Conservation (phyloP, 2,329 filamentous ascomycete species). For the Cadophora luteo-olivacea region DNA sequence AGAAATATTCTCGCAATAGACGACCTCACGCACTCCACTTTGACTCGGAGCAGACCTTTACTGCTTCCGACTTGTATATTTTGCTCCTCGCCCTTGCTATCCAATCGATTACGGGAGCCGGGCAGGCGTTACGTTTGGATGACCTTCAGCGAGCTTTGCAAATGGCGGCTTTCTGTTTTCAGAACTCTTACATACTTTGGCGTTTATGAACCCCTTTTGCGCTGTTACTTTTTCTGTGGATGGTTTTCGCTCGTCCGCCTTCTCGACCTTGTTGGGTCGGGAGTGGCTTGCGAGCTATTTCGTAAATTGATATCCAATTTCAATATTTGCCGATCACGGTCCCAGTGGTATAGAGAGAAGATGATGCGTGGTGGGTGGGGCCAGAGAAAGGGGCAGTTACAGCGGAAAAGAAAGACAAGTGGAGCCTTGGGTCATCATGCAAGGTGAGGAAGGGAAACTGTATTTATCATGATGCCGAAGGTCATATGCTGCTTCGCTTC, state of each 20-base stretch:
- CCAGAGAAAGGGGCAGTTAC: background rate
- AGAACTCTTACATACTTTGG: constrained; percentile 17
- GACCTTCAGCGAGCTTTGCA: constrained; percentile 23
- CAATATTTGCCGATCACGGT: constrained; percentile 11
- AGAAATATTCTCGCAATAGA: constrained; percentile 67
- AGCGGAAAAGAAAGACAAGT: background rate
- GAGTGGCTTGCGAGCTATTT: constrained; percentile 16
- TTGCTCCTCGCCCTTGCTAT: background rate
- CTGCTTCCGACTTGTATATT: constrained; percentile 28
- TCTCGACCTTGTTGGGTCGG: constrained; percentile 2
- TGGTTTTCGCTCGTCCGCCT: constrained; percentile 13
- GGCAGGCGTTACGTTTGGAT: constrained; percentile 34
- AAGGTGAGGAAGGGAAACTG: background rate
- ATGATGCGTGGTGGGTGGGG: constrained; percentile 2
- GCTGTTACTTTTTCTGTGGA: constrained; percentile 12
- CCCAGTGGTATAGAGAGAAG: constrained; percentile 1
- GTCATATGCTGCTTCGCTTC: background rate
- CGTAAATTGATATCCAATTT: constrained; percentile 35
- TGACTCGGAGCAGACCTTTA: constrained; percentile 13
- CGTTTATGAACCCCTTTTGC: constrained; percentile 24
- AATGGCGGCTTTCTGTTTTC: constrained; percentile 11
- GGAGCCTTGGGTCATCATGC: background rate
- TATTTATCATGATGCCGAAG: constrained; percentile 16
- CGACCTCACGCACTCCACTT: constrained; percentile 10
- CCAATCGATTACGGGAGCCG: background rate